Conservation (phyloP, 352 stramenopile genomes). For the Blastocystis sp. region DNA sequence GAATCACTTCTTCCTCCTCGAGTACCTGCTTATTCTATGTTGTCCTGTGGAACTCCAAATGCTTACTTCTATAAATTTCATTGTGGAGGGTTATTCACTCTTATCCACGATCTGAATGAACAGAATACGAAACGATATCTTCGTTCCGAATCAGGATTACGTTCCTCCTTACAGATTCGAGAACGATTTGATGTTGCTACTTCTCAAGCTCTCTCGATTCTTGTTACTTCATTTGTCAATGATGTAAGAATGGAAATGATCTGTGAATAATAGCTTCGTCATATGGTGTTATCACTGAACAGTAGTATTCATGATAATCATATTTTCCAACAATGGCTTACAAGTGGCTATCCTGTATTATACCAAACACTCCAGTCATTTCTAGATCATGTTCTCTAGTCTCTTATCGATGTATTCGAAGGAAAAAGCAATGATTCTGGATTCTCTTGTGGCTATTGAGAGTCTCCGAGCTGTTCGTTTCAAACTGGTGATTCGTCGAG, state of each 20-base stretch:
- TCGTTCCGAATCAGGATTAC: not conserved
- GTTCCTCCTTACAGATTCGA: not conserved
- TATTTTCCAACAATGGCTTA: conserved; percentile 39
- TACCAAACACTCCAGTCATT: not conserved
- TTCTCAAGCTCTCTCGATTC: conserved; percentile 37
- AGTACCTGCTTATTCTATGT: conserved; percentile 1
- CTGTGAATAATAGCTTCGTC: not conserved
- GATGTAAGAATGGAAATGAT: not conserved
- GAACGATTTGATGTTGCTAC: conserved; percentile 41
- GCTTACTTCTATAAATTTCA: conserved; percentile 24
- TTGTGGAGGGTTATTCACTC: conserved; percentile 9
- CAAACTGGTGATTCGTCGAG: not conserved
- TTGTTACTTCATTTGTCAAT: conserved; percentile 38
- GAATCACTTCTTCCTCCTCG: conserved; percentile 14
- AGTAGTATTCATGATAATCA: not conserved
- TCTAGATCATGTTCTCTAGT: conserved; percentile 19
- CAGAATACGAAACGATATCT: not conserved
- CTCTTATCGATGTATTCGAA: conserved; percentile 49
- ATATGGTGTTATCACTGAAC: not conserved
- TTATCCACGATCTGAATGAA: not conserved
- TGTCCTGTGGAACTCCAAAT: conserved; percentile 48
- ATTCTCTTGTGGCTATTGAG: conserved; percentile 12
- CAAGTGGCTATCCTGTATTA: conserved; percentile 19
- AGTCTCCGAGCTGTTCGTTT: conserved; percentile 5
- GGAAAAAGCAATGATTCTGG: conserved; percentile 51